A percentile compares a stretch with the other conserved stretches of the same genome.
These are phyloP conservation scores for Metarhizium brunneum DNA, from an alignment of 2,329 filamentous ascomycete genomes.

Conservation along the genomic window DNA sequence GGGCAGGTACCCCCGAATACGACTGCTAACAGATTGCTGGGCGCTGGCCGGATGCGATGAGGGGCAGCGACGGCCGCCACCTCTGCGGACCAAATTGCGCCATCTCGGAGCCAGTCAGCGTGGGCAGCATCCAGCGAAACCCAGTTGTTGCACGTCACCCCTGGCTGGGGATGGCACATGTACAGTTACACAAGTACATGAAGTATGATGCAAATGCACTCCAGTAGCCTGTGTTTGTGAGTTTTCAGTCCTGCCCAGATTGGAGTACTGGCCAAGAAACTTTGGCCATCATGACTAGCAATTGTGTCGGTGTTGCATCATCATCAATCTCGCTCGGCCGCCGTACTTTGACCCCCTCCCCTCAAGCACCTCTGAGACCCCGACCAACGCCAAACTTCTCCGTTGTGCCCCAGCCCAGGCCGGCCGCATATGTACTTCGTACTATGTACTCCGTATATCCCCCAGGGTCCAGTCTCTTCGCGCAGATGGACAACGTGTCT, in stretches of 20 bases:
- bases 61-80: not conserved
- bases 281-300: no score
- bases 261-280: no score
- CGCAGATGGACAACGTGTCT: not conserved
- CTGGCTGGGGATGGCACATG: no score
- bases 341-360: not conserved
- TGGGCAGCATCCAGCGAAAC: not conserved
- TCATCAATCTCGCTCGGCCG: not conserved
- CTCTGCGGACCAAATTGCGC: slow-evolving; percentile 5
- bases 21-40: slow-evolving; percentile 1
- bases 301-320: no score
- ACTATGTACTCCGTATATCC: not conserved
- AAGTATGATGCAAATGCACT: no score
- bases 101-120: slow-evolving; percentile 1
- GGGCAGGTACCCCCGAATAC: slow-evolving; percentile 2
- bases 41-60: not conserved
- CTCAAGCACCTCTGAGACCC: not conserved
- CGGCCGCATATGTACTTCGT: not conserved
- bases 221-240: no score
- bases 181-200: no score
- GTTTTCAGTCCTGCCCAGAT: no score
- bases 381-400: not conserved
- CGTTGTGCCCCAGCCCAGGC: not conserved
- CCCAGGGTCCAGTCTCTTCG: not conserved
- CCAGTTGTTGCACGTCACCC: no score